Evolutionary conservation across 768 basidiomycete species (phyloP).

Genomic region (Chalciporus sphaerocephalus): DNA sequence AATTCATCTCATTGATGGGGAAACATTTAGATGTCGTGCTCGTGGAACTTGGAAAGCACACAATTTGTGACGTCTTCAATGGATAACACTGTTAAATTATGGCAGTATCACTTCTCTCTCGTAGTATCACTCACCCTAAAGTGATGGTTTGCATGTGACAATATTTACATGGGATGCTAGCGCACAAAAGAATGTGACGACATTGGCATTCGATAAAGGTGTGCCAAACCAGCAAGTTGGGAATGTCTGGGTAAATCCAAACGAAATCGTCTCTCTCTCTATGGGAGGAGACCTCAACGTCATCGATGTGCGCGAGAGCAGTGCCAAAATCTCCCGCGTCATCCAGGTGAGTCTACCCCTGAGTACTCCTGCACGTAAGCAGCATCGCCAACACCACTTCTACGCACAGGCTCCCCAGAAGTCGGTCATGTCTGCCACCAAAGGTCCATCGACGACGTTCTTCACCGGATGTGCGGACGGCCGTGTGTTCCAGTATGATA

Average conservation of each 20-base stretch:
- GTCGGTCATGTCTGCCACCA: conserved; percentile 62
- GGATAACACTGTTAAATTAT: conserved; percentile 84
- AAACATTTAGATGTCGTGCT: conserved; percentile 53
- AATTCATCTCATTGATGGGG: not conserved
- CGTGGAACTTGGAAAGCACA: conserved; percentile 79
- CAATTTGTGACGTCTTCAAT: conserved; percentile 77
- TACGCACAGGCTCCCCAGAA: conserved; percentile 69
- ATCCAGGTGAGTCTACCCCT: conserved; percentile 47
- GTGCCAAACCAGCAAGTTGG: conserved; percentile 83
- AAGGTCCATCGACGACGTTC: conserved; percentile 54
- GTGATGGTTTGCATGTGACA: not conserved
- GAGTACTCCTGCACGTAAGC: not conserved
- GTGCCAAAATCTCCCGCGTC: conserved; percentile 55
- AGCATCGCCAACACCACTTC: not conserved
- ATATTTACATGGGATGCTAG: conserved; percentile 69
- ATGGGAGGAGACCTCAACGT: conserved; percentile 78
- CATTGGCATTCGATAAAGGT: conserved; percentile 73
- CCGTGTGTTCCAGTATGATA: conserved; percentile 61
- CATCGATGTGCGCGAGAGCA: conserved; percentile 64
- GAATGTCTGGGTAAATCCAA: conserved; percentile 72
- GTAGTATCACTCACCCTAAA: not conserved
- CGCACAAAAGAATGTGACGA: conserved; percentile 57
- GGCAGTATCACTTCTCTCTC: conserved; percentile 35
- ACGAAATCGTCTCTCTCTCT: conserved; percentile 77
- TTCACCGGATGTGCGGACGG: conserved; percentile 80